Conservation (phyloP, 805 yeast species). For the Kodamaea lidongshanica region DNA sequence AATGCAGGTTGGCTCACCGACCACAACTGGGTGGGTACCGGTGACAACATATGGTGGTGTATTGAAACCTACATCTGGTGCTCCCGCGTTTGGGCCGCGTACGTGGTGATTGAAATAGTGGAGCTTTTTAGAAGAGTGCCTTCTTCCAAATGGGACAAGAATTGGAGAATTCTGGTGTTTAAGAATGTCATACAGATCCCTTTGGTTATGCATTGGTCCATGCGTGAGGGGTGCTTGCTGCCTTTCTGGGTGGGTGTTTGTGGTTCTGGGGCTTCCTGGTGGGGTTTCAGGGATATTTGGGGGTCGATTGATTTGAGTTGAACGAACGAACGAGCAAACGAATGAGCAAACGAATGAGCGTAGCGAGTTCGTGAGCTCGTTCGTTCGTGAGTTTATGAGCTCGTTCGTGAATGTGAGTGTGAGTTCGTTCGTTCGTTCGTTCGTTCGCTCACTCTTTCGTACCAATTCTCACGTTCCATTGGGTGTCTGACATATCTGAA, state of each 20-base stretch:
- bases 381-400: no score
- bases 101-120: slow-evolving; percentile 32
- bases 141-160: slow-evolving; percentile 25
- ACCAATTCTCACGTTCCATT: no score
- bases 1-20: slow-evolving; percentile 43
- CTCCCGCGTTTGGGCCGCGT: slow-evolving; percentile 40
- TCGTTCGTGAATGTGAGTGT: no score
- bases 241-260: slow-evolving; percentile 46
- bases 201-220: slow-evolving; percentile 40
- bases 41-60: slow-evolving; percentile 37
- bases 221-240: slow-evolving; percentile 37
- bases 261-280: slow-evolving; percentile 41
- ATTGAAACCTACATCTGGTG: slow-evolving; percentile 41
- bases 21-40: slow-evolving; percentile 40
- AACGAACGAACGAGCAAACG: not conserved
- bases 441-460: no score
- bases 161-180: slow-evolving; percentile 32
- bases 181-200: slow-evolving; percentile 37
- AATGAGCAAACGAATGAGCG: no score
- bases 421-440: no score
- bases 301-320: slow-evolving; percentile 25
- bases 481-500: no score
- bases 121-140: slow-evolving; percentile 40
- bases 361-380: no score
- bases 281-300: slow-evolving; percentile 33